Evolutionary conservation across 768 basidiomycete genomes (phyloP).

Genomic region (Russula compacta): DNA sequence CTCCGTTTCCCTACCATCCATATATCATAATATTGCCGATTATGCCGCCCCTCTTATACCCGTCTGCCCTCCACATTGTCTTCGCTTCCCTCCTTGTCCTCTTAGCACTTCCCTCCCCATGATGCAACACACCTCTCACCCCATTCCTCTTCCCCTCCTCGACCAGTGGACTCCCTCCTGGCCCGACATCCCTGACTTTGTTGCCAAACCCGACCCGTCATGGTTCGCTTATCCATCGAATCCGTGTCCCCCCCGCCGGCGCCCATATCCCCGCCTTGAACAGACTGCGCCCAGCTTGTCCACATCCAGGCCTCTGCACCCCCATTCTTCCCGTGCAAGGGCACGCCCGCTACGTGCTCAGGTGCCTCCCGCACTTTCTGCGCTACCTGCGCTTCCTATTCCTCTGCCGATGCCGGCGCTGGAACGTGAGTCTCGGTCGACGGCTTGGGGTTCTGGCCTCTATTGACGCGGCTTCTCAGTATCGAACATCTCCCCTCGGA

Average conservation of each 20-base stretch:
- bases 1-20: slow-evolving; percentile 16
- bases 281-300: neutral
- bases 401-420: slow-evolving; percentile 4
- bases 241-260: neutral
- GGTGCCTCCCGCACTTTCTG: neutral
- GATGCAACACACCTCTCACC: slow-evolving; percentile 23
- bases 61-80: slow-evolving; percentile 16
- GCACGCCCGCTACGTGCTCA: neutral
- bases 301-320: neutral
- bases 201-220: slow-evolving; percentile 9
- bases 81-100: neutral
- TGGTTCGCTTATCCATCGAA: slow-evolving; percentile 1
- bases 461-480: slow-evolving; percentile 7
- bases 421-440: slow-evolving; percentile 25
- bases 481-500: slow-evolving; percentile 38
- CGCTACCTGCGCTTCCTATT: slow-evolving; percentile 6
- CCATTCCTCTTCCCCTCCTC: slow-evolving; percentile 21
- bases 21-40: slow-evolving; percentile 16
- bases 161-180: slow-evolving; percentile 14
- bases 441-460: neutral
- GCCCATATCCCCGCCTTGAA: neutral
- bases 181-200: neutral
- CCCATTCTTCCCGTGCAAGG: neutral
- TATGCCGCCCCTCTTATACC: slow-evolving; percentile 18
- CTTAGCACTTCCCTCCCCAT: slow-evolving; percentile 11